Conservation (phyloP, 163 green algal species). For the Scenedesmus sp. region DNA sequence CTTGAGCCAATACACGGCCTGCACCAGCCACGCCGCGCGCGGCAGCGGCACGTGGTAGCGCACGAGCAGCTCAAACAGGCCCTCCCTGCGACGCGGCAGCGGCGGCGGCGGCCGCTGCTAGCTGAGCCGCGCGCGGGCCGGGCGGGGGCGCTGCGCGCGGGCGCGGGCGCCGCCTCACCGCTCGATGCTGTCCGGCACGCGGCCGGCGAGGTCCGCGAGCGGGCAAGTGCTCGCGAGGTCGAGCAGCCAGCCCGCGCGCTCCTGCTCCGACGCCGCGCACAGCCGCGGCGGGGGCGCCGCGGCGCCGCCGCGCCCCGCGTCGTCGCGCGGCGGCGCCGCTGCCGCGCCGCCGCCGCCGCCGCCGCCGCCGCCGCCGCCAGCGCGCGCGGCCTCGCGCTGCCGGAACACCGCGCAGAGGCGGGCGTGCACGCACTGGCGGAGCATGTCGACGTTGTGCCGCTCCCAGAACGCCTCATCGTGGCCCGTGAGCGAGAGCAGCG, state of each 20-base stretch:
- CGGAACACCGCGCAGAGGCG: constrained; percentile 21
- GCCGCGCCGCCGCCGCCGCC: too few species aligned
- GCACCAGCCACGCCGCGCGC: constrained; percentile 23
- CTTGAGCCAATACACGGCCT: constrained; percentile 11
- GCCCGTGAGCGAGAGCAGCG: constrained; percentile 41
- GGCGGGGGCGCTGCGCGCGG: too few species aligned
- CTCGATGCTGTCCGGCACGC: constrained; percentile 21
- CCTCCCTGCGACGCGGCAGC: constrained; percentile 8
- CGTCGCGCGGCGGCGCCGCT: too few species aligned
- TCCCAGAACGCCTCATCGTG: constrained; percentile 40
- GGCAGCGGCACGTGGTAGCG: constrained; percentile 6
- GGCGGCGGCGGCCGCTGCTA: too few species aligned
- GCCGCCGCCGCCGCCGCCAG: too few species aligned
- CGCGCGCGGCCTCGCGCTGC: constrained; percentile 4
- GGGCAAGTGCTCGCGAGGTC: constrained; percentile 21
- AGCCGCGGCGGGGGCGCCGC: background rate
- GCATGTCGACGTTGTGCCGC: constrained; percentile 12
- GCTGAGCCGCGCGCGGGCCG: too few species aligned
- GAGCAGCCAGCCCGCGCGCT: constrained; percentile 14
- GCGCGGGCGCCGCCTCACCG: too few species aligned
- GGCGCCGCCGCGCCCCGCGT: background rate
- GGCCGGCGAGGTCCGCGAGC: constrained; percentile 11
- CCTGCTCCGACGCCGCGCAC: constrained; percentile 4
- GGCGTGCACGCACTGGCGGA: constrained; percentile 10
- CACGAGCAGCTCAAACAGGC: constrained; percentile 32